Base-by-base conservation (phyloP, 179 eudicot species). In the Beta lomatogona region DNA sequence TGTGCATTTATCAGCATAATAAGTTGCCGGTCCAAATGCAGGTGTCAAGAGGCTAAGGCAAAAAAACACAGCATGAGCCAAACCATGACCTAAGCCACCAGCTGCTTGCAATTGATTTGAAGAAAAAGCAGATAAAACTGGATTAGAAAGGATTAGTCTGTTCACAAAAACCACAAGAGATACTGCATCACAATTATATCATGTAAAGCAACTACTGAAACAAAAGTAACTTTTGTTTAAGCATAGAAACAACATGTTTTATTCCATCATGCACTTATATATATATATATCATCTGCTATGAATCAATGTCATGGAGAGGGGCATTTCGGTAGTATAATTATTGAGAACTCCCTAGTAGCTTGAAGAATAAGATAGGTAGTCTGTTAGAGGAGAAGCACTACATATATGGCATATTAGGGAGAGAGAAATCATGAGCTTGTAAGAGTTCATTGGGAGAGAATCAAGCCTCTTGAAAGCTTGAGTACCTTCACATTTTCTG, bases 11-110 rank as follows among this genome's bases (percentile, higher is more conserved):
- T 94, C 97, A 63, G 89, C 88, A 91, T 89, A 94, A 83, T 86
- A 92, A 69, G 99, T 96, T 65, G 93, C 99, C 44, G 99, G 93
- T 64, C 99, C 98, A 85, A 94, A 96, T 75, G 99, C 90, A 83
- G 99, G 99, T 22, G 99, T 94, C 79, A 96, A 83, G 84, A 96
- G 95, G 87, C 99, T 90, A 81, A 96, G 82, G 81, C 99, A 96
- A 88, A 94, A 96, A 81, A 94, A 96, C 76, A 96, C 94, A 75
- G 97, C 99, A 93, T 96, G 99, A 70, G 98, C 99, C 81, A 94
- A 88, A 71, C 98, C 99, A 88, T 96, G 99, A 86, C 99, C 99
- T 89, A 96, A 85, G 85, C 99, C 99, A 81, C 97, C 97, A 87
- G 99, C 99, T 96, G 97, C 89, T 82, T 57, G 72, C 55, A 85